Evolutionary conservation across 441 rosid genomes (phyloP).

Genomic region (Pelargonium citronellum): DNA sequence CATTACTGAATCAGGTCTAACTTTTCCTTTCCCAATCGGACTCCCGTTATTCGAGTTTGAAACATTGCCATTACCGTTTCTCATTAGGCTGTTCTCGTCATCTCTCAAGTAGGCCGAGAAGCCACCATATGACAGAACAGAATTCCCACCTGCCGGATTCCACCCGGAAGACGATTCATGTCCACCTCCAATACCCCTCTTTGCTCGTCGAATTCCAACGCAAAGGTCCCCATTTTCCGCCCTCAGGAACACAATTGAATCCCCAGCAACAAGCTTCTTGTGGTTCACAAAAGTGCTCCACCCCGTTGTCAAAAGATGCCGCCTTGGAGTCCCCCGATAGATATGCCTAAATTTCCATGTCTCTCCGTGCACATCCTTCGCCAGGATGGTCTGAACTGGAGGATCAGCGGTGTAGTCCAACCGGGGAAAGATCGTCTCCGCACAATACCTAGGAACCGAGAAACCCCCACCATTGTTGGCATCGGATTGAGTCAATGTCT

Average conservation of each 20-base stretch:
- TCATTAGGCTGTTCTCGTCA: conserved; percentile 40
- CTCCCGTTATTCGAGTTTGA: conserved; percentile 28
- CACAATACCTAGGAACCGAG: conserved; percentile 95
- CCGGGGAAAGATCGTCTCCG: conserved; percentile 86
- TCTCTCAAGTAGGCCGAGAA: conserved; percentile 54
- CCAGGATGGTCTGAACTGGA: conserved; percentile 92
- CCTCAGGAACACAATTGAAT: conserved; percentile 80
- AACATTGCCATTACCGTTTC: conserved; percentile 26
- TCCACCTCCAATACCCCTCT: conserved; percentile 56
- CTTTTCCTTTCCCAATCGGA: conserved; percentile 43
- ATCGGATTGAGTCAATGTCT: conserved; percentile 62
- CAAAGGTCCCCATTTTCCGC: conserved; percentile 86
- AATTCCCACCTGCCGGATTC: conserved; percentile 35
- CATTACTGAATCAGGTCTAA: conserved; percentile 54
- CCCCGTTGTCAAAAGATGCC: conserved; percentile 92
- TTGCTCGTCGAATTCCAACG: conserved; percentile 82
- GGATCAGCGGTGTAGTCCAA: conserved; percentile 82
- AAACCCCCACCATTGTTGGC: conserved; percentile 99
- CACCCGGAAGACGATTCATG: conserved; percentile 63
- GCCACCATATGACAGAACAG: conserved; percentile 30
- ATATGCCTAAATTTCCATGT: conserved; percentile 94
- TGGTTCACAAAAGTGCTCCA: conserved; percentile 97
- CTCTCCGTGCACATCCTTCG: conserved; percentile 85
- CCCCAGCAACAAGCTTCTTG: conserved; percentile 95
- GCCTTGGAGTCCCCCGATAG: conserved; percentile 88